These are phyloP conservation scores for Geotrichum candidum DNA, from an alignment of 1,139 yeast genomes.

Conservation along the genomic window DNA sequence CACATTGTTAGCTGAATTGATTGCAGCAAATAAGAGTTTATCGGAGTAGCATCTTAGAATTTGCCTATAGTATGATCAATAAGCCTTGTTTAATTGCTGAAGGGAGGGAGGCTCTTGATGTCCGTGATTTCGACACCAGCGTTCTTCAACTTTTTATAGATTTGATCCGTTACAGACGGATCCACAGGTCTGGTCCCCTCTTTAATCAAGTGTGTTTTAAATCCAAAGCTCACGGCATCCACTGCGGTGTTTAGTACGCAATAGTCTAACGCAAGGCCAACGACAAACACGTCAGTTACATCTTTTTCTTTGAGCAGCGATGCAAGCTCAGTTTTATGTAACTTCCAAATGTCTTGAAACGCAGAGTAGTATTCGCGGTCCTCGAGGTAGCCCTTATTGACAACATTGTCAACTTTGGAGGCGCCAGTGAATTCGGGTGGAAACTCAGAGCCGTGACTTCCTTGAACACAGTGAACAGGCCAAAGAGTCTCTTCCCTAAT, in stretches of 20 bases:
- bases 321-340: constrained; percentile 62
- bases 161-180: constrained; percentile 26
- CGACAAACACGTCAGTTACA: constrained; percentile 60
- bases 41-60: too few species aligned
- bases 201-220: constrained; percentile 53
- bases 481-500: constrained; percentile 50
- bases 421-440: constrained; percentile 42
- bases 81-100: too few species aligned
- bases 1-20: too few species aligned
- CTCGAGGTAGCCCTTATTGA: constrained; percentile 62
- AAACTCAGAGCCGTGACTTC: constrained; percentile 58
- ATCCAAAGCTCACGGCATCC: constrained; percentile 60
- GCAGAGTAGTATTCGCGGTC: constrained; percentile 90
- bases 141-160: constrained; percentile 2
- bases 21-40: too few species aligned
- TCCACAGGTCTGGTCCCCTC: constrained; percentile 50
- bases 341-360: constrained; percentile 71
- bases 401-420: constrained; percentile 31
- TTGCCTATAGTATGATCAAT: too few species aligned
- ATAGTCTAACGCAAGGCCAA: constrained; percentile 80
- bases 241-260: constrained; percentile 75
- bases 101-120: not conserved
- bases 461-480: constrained; percentile 90
- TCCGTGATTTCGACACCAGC: constrained; percentile 11
- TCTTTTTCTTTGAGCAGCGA: constrained; percentile 40